Conservation (phyloP, 768 basidiomycete species). For the Lentinus brumalis region DNA sequence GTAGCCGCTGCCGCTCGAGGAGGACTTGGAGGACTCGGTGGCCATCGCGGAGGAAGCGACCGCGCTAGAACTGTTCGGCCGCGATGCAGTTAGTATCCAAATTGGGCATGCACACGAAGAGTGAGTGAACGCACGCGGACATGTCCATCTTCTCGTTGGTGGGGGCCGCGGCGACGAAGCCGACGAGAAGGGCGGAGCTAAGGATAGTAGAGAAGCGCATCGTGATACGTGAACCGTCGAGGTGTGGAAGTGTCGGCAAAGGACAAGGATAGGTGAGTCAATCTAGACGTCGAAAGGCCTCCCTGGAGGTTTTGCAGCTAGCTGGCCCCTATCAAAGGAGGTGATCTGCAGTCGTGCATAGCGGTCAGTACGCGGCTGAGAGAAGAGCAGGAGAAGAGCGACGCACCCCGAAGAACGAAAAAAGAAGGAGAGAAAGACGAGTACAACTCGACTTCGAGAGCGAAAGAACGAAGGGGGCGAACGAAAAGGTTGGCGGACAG, state of each 20-base stretch:
- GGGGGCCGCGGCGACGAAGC: slow-evolving; percentile 50
- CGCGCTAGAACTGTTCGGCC: background rate
- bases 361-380: slow-evolving; percentile 1
- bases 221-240: slow-evolving; percentile 46
- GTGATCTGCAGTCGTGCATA: slow-evolving; percentile 44
- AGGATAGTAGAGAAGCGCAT: slow-evolving; percentile 67
- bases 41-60: background rate
- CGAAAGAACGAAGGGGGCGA: slow-evolving; percentile 35
- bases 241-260: slow-evolving; percentile 44
- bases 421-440: slow-evolving; percentile 54
- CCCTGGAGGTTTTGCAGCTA: slow-evolving; percentile 58
- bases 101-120: background rate
- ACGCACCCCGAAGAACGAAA: slow-evolving; percentile 39
- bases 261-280: slow-evolving; percentile 27
- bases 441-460: slow-evolving; percentile 64
- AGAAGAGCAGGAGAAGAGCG: background rate
- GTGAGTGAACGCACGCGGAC: slow-evolving; percentile 1
- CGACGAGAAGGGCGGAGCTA: slow-evolving; percentile 54
- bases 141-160: slow-evolving; percentile 37
- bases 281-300: slow-evolving; percentile 43
- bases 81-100: background rate
- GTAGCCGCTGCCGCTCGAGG: slow-evolving; percentile 13
- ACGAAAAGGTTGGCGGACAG: slow-evolving; percentile 31
- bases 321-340: slow-evolving; percentile 71
- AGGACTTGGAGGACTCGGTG: background rate